These are phyloP conservation scores for Cynara cardunculus DNA, from an alignment of 129 eudicot species.

Conservation along the genomic window DNA sequence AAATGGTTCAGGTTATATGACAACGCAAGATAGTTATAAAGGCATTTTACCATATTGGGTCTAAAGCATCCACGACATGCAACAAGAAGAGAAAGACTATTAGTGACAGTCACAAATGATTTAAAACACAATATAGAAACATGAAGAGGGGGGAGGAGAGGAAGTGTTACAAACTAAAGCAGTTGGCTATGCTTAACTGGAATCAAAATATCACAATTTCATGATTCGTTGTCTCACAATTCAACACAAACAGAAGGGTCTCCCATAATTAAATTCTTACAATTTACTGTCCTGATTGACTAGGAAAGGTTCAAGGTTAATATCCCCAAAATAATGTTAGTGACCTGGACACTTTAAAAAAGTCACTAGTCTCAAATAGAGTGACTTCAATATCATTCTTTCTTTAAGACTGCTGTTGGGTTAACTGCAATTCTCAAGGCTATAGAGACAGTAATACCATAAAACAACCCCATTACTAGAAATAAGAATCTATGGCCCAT, in stretches of 20 bases:
- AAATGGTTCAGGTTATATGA: slow-evolving; percentile 6
- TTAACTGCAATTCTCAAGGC: background rate
- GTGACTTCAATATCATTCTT: background rate
- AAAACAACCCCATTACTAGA: background rate
- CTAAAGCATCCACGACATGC: slow-evolving; percentile 60
- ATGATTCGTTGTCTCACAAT: background rate
- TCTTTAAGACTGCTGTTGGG: background rate
- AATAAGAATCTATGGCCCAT: background rate
- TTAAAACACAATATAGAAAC: background rate
- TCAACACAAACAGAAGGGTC: background rate
- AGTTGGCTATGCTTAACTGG: background rate
- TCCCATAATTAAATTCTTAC: background rate
- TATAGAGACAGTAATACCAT: background rate
- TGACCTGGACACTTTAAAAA: background rate
- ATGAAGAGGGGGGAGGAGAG: background rate
- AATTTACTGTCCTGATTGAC: background rate
- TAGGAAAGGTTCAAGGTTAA: background rate
- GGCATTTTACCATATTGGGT: slow-evolving; percentile 81
- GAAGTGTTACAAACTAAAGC: background rate
- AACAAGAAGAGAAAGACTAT: slow-evolving; percentile 28
- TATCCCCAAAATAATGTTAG: background rate
- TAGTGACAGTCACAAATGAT: slow-evolving; percentile 20
- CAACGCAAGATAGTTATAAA: slow-evolving; percentile 2
- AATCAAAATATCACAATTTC: background rate
- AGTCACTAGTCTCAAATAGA: background rate